Evolutionary conservation across 192 early-diverging fungal species (phyloP).

Genomic region (Chytriomyces confervae): DNA sequence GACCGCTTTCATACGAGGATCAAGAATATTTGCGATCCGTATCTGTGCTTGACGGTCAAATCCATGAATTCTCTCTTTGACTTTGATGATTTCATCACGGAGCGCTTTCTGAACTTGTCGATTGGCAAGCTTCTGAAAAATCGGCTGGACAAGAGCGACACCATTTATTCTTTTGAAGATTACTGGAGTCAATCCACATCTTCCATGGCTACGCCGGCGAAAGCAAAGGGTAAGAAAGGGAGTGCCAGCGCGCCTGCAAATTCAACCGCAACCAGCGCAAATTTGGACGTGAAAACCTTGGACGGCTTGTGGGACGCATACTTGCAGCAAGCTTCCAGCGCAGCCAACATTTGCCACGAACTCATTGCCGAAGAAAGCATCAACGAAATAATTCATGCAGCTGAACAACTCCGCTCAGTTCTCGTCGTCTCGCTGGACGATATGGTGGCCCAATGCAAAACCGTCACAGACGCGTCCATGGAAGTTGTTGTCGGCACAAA

Average conservation of each 20-base stretch:
- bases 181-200: background rate
- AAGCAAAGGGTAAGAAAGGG: conserved; percentile 5
- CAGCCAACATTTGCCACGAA: background rate
- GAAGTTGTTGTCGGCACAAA: conserved; percentile 21
- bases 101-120: background rate
- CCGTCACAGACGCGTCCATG: background rate
- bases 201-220: background rate
- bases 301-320: conserved; percentile 13
- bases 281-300: background rate
- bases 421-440: conserved; percentile 13
- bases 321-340: background rate
- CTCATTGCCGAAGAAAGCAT: conserved; percentile 4
- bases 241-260: too few relatives aligned
- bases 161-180: conserved; percentile 8
- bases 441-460: conserved; percentile 10
- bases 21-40: conserved; percentile 20
- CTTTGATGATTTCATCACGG: conserved; percentile 12
- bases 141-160: background rate
- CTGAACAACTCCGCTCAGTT: background rate
- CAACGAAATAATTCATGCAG: background rate
- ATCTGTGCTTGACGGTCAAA: conserved; percentile 6
- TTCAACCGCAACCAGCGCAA: background rate
- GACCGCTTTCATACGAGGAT: background rate
- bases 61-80: conserved; percentile 9
- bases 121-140: conserved; percentile 19